phyloP scores from a whole-genome alignment of 2,329 filamentous ascomycete genomes.

The Microdochium nivale region DNA sequence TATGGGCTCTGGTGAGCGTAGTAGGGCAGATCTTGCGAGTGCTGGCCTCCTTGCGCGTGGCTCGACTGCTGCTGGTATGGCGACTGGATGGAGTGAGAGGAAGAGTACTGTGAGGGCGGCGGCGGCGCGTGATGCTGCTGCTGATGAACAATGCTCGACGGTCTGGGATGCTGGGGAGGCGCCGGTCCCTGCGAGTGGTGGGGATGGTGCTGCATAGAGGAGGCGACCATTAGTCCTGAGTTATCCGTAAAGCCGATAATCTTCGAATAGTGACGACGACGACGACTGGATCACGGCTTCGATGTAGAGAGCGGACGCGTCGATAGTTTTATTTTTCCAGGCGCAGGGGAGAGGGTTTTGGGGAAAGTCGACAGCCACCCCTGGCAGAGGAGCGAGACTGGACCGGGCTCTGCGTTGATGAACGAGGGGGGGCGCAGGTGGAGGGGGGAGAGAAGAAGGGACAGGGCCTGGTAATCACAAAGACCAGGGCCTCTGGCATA shows the following conservation, averaged over 20 bases:
- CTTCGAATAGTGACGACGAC: constrained; percentile 26
- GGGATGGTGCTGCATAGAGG: constrained; percentile 67
- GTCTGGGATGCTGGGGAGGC: constrained; percentile 59
- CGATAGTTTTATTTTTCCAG: constrained; percentile 40
- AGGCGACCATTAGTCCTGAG: constrained; percentile 47
- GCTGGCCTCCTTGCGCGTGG: constrained; percentile 52
- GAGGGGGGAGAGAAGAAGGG: constrained; percentile 8
- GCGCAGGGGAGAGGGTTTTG: constrained; percentile 31
- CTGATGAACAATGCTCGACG: constrained; percentile 65
- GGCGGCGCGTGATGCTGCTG: constrained; percentile 61
- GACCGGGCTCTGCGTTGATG: not conserved
- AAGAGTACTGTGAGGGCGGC: constrained; percentile 60
- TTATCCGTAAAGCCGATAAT: constrained; percentile 9
- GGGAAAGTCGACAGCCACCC: constrained; percentile 30
- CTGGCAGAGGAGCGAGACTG: constrained; percentile 31
- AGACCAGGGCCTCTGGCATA: constrained; percentile 1
- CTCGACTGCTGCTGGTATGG: constrained; percentile 57
- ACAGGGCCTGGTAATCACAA: not conserved
- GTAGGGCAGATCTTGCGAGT: constrained; percentile 63
- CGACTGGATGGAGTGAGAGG: constrained; percentile 54
- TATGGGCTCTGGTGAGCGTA: constrained; percentile 75
- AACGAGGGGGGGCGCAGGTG: constrained; percentile 5
- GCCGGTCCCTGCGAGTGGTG: constrained; percentile 67
- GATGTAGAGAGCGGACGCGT: constrained; percentile 30
- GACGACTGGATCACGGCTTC: constrained; percentile 30